These are phyloP conservation scores for Aureobasidium sp. DNA, from an alignment of 2,329 filamentous ascomycete genomes.

Conservation along the genomic window DNA sequence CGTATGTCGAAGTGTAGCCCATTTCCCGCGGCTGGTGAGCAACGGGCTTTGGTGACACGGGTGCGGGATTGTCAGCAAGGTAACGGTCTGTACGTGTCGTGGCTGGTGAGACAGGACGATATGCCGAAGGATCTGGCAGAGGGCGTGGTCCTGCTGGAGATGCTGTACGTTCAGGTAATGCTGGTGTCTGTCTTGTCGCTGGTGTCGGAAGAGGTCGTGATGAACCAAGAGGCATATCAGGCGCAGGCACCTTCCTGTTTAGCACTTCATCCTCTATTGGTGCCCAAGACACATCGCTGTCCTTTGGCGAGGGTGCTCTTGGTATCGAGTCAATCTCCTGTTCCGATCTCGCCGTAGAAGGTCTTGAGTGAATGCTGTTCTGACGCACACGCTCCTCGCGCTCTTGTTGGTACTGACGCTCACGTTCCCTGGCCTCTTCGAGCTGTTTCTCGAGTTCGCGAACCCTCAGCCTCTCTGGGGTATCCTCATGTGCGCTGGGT, in stretches of 20 bases:
- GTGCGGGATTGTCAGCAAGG: slow-evolving; percentile 49
- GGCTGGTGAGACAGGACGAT: slow-evolving; percentile 20
- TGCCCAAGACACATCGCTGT: slow-evolving; percentile 57
- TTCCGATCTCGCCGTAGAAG: slow-evolving; percentile 3
- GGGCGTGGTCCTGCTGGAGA: slow-evolving; percentile 14
- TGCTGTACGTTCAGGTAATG: slow-evolving; percentile 21
- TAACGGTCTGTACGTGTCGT: slow-evolving; percentile 51
- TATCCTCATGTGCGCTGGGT: slow-evolving; percentile 33
- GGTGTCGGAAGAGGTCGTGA: slow-evolving; percentile 27
- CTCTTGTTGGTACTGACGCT: slow-evolving; percentile 56
- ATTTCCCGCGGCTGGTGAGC: slow-evolving; percentile 43
- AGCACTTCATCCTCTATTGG: slow-evolving; percentile 59
- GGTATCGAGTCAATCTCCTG: slow-evolving; percentile 7
- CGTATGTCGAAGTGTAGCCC: slow-evolving; percentile 49
- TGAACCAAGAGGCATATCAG: slow-evolving; percentile 13
- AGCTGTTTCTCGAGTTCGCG: slow-evolving; percentile 71
- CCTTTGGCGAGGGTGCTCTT: slow-evolving; percentile 34
- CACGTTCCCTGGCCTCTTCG: slow-evolving; percentile 59
- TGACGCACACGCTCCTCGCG: slow-evolving; percentile 45
- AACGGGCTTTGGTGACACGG: slow-evolving; percentile 32
- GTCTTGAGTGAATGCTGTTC: slow-evolving; percentile 28
- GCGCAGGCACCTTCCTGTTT: slow-evolving; percentile 48
- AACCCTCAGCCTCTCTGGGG: slow-evolving; percentile 60
- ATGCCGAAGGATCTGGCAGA: slow-evolving; percentile 38
- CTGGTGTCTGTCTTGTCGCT: slow-evolving; percentile 29